A percentile compares a stretch with the other conserved stretches of the same genome.
phyloP scores from a whole-genome alignment of 495 filamentous ascomycete species.

The Staphylotrichum longicolle region DNA sequence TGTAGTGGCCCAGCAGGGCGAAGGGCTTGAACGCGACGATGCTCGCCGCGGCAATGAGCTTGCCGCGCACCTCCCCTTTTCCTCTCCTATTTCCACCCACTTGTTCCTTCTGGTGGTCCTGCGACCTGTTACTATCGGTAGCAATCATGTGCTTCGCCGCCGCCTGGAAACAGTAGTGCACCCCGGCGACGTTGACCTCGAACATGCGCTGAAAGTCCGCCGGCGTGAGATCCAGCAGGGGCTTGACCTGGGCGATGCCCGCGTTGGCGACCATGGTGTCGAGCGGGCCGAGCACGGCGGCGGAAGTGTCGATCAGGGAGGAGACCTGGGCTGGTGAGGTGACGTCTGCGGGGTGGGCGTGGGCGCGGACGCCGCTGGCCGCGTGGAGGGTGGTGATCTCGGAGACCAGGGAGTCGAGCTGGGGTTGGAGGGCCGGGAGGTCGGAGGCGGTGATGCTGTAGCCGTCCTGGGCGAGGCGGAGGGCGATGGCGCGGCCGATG shows the following conservation, averaged over 20 bases:
- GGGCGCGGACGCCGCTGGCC: slow-evolving; percentile 37
- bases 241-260: slow-evolving; percentile 56
- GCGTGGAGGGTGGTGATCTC: slow-evolving; percentile 44
- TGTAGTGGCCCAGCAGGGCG: slow-evolving; percentile 52
- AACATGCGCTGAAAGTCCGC: slow-evolving; percentile 52
- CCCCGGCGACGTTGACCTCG: slow-evolving; percentile 55
- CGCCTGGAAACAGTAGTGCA: slow-evolving; percentile 55
- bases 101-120: not conserved
- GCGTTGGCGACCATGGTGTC: slow-evolving; percentile 63
- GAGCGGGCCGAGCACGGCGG: slow-evolving; percentile 51
- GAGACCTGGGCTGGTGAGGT: slow-evolving; percentile 49
- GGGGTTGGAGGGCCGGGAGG: slow-evolving; percentile 44
- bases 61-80: slow-evolving; percentile 39
- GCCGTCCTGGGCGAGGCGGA: slow-evolving; percentile 57
- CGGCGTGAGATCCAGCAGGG: slow-evolving; percentile 50
- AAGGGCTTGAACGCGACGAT: slow-evolving; percentile 59
- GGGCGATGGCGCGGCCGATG: slow-evolving; percentile 60
- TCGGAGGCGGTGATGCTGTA: slow-evolving; percentile 63
- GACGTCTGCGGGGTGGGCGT: slow-evolving; percentile 55
- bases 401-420: slow-evolving; percentile 48
- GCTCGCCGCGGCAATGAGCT: slow-evolving; percentile 54
- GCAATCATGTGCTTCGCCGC: slow-evolving; percentile 55
- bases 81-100: not conserved
- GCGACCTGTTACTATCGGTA: slow-evolving; percentile 24
- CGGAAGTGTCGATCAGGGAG: slow-evolving; percentile 47